phyloP scores from a whole-genome alignment of 1,139 yeast genomes.

The Geotrichum restrictum region DNA sequence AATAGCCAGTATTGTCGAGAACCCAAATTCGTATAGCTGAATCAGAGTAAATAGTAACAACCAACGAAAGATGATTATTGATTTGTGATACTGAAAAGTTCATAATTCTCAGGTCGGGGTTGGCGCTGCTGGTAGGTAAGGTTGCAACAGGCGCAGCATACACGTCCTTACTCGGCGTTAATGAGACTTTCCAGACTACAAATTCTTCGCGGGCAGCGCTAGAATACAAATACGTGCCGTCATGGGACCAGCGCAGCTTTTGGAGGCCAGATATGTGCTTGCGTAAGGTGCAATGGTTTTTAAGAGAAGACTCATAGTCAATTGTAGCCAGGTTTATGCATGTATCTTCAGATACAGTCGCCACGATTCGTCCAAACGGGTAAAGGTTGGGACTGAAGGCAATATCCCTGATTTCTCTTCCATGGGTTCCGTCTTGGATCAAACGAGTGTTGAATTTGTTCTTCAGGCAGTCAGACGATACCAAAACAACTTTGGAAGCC shows the following conservation, averaged over 20 bases:
- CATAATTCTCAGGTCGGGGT: conserved; percentile 86
- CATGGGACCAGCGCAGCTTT: conserved; percentile 55
- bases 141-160: conserved; percentile 30
- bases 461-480: conserved; percentile 19
- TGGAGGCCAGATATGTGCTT: conserved; percentile 89
- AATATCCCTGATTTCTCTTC: conserved; percentile 61
- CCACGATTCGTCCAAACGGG: conserved; percentile 36
- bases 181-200: conserved; percentile 63
- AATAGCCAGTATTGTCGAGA: conserved; percentile 33
- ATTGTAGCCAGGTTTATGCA: conserved; percentile 59
- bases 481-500: conserved; percentile 36
- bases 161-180: conserved; percentile 21
- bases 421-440: conserved; percentile 68
- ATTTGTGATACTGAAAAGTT: conserved; percentile 40
- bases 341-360: conserved; percentile 89
- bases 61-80: conserved; percentile 43
- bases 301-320: conserved; percentile 42
- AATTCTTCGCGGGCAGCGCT: conserved; percentile 92
- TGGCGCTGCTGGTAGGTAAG: conserved; percentile 43
- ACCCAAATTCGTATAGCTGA: conserved; percentile 68
- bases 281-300: conserved; percentile 59
- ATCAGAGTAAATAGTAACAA: conserved; percentile 78
- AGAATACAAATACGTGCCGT: conserved; percentile 51
- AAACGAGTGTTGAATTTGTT: conserved; percentile 34
- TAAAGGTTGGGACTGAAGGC: conserved; percentile 31